Base-by-base conservation (phyloP, 106 monocot species). In the Acanthochlamys bracteata region DNA sequence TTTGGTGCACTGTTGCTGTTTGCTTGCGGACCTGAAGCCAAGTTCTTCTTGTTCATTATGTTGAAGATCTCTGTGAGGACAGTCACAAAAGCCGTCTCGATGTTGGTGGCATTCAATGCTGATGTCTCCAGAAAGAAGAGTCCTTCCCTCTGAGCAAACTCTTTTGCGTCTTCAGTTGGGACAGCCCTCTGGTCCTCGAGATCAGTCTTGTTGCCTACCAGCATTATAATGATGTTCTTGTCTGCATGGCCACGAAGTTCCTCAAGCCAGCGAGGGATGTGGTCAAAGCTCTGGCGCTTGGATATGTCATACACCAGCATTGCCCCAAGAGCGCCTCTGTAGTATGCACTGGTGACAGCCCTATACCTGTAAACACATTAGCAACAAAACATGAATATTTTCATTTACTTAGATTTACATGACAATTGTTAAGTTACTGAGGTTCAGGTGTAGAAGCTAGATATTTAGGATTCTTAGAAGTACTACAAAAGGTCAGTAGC, bases 121-220 rank as follows among this genome's bases (percentile, higher is more conserved):
- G 94, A 94, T n/a, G 94, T 94, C 65, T 95, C 94, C 9, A 90
- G 62, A 73, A 95, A 95, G 76, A 95, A 95, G 53, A 95, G 83
- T 1, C 77, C 79, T 65, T 95, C 90, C 69, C 86, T 84, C 55
- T 95, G 76, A 10, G 94, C 94, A 53, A 95, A 95, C 56, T 95
- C 94, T 41, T 67, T 79, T 59, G 94, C 94, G 61, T 95, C 94
- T 13, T 95, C 90, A 0, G 73, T 69, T 3, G 84, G 54, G 10
- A 95, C 94, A 0, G 82, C 75, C 41, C 90, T 76, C 57, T 90
- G 76, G 49, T 95, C 86, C 67, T 86, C 77, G 10, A 95, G 86
- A 55, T 95, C 94, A 19, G 65, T 73, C 79, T 95, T 95, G 73
- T 95, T 95, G 16, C 94, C 94, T 3, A 95, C 68, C 42, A 95